Percentiles rank a stretch among this genome's conserved stretches.
These are phyloP conservation scores for Globisporangium recalcitrans DNA, from an alignment of 352 stramenopile species.

Conservation along the genomic window DNA sequence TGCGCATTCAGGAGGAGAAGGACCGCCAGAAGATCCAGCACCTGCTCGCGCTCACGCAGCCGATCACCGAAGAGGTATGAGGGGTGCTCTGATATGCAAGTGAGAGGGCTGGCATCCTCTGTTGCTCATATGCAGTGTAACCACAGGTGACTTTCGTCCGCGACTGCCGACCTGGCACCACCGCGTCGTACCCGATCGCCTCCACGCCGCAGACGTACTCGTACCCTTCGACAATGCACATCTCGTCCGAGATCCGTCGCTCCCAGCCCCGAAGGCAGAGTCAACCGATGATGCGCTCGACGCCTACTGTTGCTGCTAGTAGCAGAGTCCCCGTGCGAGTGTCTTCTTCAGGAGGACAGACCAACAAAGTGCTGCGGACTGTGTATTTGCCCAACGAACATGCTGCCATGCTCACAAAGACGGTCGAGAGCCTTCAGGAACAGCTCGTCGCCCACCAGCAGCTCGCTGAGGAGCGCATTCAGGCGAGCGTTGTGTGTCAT, in stretches of 20 bases:
- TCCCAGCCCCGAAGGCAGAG: not conserved
- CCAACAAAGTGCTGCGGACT: conserved; percentile 56
- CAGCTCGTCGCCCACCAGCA: conserved; percentile 54
- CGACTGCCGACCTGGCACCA: conserved; percentile 58
- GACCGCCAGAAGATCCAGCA: conserved; percentile 81
- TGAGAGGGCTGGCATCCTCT: not conserved
- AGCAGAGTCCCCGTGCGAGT: conserved; percentile 16
- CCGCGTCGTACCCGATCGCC: conserved; percentile 42
- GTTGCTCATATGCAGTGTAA: not conserved
- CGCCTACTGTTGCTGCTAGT: conserved; percentile 2
- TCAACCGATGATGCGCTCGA: not conserved
- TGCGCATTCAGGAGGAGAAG: conserved; percentile 70
- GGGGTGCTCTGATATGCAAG: not conserved
- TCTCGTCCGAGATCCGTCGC: conserved; percentile 31
- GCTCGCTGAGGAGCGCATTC: conserved; percentile 50
- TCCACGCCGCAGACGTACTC: conserved; percentile 31
- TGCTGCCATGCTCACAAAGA: conserved; percentile 38
- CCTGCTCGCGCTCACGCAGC: conserved; percentile 75
- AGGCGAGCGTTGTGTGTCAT: conserved; percentile 26
- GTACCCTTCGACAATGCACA: conserved; percentile 76
- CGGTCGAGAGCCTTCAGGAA: conserved; percentile 50
- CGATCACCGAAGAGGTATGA: conserved; percentile 62
- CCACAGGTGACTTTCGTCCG: conserved; percentile 62
- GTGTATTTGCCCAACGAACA: conserved; percentile 79
- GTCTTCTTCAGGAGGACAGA: conserved; percentile 16